Evolutionary conservation across 306 rosid genomes (phyloP).

Genomic region (Malus fusca): DNA sequence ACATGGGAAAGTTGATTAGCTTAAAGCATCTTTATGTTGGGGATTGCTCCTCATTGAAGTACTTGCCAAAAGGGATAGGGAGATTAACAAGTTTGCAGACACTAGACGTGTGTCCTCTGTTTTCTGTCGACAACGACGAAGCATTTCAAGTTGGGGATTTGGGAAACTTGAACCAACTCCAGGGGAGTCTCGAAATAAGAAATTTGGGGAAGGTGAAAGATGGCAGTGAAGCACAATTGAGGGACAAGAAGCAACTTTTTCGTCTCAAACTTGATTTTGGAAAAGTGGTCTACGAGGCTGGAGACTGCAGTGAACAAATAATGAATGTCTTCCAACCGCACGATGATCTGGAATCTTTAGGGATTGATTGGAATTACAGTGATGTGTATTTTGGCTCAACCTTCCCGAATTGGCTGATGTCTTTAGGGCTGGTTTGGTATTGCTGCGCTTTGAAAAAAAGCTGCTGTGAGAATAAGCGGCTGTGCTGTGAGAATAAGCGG

Average conservation of each 20-base stretch:
- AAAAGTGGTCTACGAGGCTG: too few species aligned
- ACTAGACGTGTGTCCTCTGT: background rate
- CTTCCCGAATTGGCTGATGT: too few species aligned
- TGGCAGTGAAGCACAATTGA: background rate
- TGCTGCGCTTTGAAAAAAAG: too few species aligned
- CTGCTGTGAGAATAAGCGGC: too few species aligned
- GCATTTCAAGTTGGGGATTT: background rate
- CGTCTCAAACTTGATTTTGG: background rate
- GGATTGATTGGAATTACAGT: too few species aligned
- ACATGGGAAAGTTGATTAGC: background rate
- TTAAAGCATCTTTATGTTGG: background rate
- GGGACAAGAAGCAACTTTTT: background rate
- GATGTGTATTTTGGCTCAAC: too few species aligned
- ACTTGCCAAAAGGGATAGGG: background rate
- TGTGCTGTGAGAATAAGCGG: too few species aligned
- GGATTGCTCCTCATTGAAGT: rapidly evolving
- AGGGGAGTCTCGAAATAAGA: background rate
- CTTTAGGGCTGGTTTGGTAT: too few species aligned
- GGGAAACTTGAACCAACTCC: background rate
- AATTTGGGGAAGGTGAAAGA: background rate
- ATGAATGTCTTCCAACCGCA: too few species aligned
- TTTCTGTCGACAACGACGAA: background rate
- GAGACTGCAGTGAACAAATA: too few species aligned
- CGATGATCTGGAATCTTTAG: too few species aligned
- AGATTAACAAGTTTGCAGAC: background rate